Conservation (phyloP, 2,329 filamentous ascomycete species). For the Knoxdaviesia proteae region DNA sequence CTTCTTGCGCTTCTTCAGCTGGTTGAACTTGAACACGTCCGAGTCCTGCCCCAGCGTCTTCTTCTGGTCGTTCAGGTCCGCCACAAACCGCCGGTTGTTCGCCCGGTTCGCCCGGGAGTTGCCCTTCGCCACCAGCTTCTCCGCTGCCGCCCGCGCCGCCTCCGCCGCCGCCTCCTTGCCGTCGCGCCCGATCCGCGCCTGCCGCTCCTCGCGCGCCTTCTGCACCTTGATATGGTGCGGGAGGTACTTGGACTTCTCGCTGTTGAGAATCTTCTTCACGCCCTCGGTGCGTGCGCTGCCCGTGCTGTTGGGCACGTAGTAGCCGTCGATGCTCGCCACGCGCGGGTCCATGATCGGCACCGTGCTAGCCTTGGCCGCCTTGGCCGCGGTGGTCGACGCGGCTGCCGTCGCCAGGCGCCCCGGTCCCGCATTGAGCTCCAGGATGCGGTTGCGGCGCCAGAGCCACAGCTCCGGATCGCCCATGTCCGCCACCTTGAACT, state of each 20-base stretch:
- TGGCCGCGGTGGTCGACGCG: too few species aligned
- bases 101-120: conserved; percentile 86
- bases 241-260: conserved; percentile 94
- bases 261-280: conserved; percentile 85
- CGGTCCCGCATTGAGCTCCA: conserved; percentile 26
- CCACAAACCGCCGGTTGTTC: conserved; percentile 84
- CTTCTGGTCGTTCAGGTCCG: conserved; percentile 90
- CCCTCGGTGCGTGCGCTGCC: conserved; percentile 84
- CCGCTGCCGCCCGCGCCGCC: conserved; percentile 50
- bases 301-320: conserved; percentile 69
- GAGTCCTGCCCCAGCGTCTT: conserved; percentile 65
- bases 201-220: conserved; percentile 75
- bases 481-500: conserved; percentile 21
- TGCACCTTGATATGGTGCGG: conserved; percentile 95
- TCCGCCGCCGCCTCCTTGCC: conserved; percentile 50
- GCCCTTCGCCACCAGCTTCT: conserved; percentile 67
- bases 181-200: conserved; percentile 48
- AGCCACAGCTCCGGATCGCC: conserved; percentile 32
- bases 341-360: conserved; percentile 6
- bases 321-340: conserved; percentile 28
- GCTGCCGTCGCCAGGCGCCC: too few species aligned
- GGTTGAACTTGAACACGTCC: conserved; percentile 91
- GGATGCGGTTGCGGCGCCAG: conserved; percentile 33
- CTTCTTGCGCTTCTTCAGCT: conserved; percentile 98
- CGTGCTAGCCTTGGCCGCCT: not conserved